Conservation (phyloP, 1,284 basidiomycete species). For the Cryptococcus sp. region DNA sequence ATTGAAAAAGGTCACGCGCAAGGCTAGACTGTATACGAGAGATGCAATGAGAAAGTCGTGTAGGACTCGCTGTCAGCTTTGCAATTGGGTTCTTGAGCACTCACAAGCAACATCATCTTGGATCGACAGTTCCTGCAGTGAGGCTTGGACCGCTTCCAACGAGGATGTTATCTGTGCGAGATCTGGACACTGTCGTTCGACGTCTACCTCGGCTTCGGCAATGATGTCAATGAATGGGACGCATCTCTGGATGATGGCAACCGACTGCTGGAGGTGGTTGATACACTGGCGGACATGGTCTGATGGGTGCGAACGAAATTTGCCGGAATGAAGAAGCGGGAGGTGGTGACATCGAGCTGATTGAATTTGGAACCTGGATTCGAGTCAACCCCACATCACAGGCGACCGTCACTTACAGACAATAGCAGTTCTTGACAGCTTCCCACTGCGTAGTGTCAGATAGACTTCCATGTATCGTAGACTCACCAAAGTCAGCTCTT, state of each 20-base stretch:
- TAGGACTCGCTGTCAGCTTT: not conserved
- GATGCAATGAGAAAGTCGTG: not conserved
- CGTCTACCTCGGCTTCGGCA: not conserved
- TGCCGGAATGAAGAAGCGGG: not conserved
- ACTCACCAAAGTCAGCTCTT: slow-evolving; percentile 23
- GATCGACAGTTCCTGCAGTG: not conserved
- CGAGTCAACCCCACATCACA: not conserved
- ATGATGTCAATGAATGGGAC: not conserved
- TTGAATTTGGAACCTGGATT: slow-evolving; percentile 6
- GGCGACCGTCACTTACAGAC: slow-evolving; percentile 5
- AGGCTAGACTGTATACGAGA: not conserved
- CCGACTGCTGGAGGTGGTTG: not conserved
- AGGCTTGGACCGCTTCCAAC: not conserved
- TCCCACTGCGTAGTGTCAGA: slow-evolving; percentile 13
- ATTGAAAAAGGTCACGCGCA: not conserved
- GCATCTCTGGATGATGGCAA: not conserved
- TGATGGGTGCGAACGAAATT: not conserved
- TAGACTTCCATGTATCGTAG: not conserved
- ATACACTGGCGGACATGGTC: slow-evolving; percentile 6
- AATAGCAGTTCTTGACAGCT: slow-evolving; percentile 14
- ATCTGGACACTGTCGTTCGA: not conserved
- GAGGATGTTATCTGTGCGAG: not conserved
- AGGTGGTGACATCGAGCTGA: slow-evolving; percentile 2
- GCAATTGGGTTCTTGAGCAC: not conserved
- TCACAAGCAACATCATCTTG: not conserved